Conservation (phyloP, 2,329 filamentous ascomycete species). For the Monosporascus ibericus region DNA sequence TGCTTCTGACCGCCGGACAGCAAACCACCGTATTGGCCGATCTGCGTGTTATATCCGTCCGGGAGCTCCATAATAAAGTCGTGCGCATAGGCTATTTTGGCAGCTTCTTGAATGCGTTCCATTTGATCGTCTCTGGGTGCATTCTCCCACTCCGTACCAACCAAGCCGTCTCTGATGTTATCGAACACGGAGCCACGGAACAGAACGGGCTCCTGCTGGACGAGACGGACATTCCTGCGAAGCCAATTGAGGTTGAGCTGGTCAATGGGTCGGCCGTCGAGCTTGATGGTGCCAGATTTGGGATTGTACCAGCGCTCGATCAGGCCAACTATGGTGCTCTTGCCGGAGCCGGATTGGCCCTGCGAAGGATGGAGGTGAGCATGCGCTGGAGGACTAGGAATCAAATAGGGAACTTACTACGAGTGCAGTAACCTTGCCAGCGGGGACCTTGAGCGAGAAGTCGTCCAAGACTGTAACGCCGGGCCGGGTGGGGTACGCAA, state of each 20-base stretch:
- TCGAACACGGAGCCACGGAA: slow-evolving; percentile 81
- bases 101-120: slow-evolving; percentile 67
- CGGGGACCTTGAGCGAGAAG: slow-evolving; percentile 36
- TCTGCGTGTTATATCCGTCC: slow-evolving; percentile 74
- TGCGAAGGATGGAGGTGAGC: background rate
- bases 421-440: slow-evolving; percentile 38
- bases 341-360: slow-evolving; percentile 8
- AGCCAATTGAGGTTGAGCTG: slow-evolving; percentile 81
- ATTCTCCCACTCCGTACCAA: slow-evolving; percentile 38
- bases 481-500: slow-evolving; percentile 39
- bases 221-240: slow-evolving; percentile 79
- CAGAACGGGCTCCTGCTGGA: slow-evolving; percentile 82
- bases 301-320: slow-evolving; percentile 90
- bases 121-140: slow-evolving; percentile 58
- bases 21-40: slow-evolving; percentile 76
- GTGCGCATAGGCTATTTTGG: slow-evolving; percentile 83
- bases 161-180: slow-evolving; percentile 73
- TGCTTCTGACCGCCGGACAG: slow-evolving; percentile 88
- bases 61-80: slow-evolving; percentile 79
- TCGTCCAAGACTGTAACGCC: slow-evolving; percentile 34
- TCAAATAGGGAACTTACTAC: slow-evolving; percentile 21
- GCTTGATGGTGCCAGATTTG: slow-evolving; percentile 65
- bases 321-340: slow-evolving; percentile 74
- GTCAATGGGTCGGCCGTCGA: slow-evolving; percentile 75
- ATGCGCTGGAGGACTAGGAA: background rate